Conservation (phyloP, 495 filamentous ascomycete genomes). For the Trichoderma virens region DNA sequence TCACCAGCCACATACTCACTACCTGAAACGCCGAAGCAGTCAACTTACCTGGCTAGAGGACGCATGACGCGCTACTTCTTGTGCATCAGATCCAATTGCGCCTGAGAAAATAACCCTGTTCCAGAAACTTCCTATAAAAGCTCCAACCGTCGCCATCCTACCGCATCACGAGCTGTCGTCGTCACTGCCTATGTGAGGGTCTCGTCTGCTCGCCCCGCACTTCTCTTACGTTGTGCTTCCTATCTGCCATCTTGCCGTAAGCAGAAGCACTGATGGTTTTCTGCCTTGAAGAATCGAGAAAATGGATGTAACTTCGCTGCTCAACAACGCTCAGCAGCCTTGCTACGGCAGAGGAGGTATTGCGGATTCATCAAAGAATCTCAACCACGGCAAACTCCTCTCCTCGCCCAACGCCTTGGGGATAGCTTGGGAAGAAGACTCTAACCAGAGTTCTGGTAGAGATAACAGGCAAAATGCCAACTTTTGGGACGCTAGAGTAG, state of each 20-base stretch:
- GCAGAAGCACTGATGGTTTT: background rate
- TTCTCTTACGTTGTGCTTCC: background rate
- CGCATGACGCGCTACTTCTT: background rate
- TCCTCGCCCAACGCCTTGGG: background rate
- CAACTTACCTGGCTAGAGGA: background rate
- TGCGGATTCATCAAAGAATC: background rate
- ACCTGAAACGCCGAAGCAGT: background rate
- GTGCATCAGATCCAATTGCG: background rate
- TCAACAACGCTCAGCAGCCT: slow-evolving; percentile 19
- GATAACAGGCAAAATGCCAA: background rate
- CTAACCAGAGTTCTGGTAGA: background rate
- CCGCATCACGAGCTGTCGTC: background rate
- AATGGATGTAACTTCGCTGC: slow-evolving; percentile 29
- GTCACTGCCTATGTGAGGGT: background rate
- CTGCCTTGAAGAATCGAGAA: background rate
- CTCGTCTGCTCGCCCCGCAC: background rate
- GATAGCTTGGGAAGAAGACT: background rate
- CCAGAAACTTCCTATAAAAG: background rate
- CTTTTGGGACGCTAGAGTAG: background rate
- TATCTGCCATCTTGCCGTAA: background rate
- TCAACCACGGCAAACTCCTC: background rate
- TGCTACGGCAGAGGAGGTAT: background rate
- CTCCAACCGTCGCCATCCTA: background rate
- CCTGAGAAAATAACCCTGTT: background rate
- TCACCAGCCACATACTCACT: background rate